Evolutionary conservation across 2,329 filamentous ascomycete species (phyloP), one percentile per base, ranked within the genome.

Genomic region (Myriosclerotinia curreyana): DNA sequence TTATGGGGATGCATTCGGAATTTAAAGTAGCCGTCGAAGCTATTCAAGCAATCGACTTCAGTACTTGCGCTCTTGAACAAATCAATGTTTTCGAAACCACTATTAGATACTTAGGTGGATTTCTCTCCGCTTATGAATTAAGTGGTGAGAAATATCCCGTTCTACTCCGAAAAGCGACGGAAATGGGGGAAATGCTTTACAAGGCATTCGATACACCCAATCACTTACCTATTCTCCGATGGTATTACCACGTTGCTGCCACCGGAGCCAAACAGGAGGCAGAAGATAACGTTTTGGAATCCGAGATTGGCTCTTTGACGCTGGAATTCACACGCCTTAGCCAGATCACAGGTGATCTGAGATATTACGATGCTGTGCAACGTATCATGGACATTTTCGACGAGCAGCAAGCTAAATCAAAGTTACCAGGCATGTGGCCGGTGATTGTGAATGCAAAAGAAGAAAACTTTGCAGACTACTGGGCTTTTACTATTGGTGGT

Each of bases 1-100:
- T 96, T 68, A 92, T 94, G 83, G 90, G 84, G 38, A 72, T 96
- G 76, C 84, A 84, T 70, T 81, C 88, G 0, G 90, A 95, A 70
- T 96, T 96, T 72, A 84, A 90, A 64, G 48, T 64, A 31, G 69
- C 71, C 1, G 61, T 72, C 1, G 85, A 90, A 65, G 91, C 91
- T 0, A 84, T 91, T 50, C 80, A 83, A 53, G 84, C 82, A 3
- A 86, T 97, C 36, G 68, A 73, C 40, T 74, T 72, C 49, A 67
- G 63, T 17, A 70, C 68, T 25, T 55, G 68, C 22, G 59, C 60
- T 8, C 52, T 59, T 38, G 66, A 61, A 8, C 54, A 65, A 34
- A 62, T 76, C 38, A 75, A 75, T 55, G 69, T 77, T 12, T 78
- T 77, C 53, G 76, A 78, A 66, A 77, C 75, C 1, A 77, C 75